Evolutionary conservation across 2,329 filamentous ascomycete genomes (phyloP).

Genomic region (Fusarium compactum): DNA sequence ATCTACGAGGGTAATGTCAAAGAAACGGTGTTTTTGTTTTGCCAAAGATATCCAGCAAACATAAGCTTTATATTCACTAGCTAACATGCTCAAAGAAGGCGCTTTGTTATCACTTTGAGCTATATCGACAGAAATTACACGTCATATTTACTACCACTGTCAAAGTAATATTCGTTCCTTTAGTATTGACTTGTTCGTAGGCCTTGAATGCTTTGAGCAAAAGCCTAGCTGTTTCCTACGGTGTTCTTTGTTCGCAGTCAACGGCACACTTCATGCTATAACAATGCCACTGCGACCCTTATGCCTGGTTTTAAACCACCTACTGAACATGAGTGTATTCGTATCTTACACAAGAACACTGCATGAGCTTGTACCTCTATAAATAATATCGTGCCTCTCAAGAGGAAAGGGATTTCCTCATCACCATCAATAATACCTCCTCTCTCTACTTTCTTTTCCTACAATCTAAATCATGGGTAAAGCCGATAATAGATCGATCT

Average conservation of each 20-base stretch:
- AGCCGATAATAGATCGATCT: neutral
- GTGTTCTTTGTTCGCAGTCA: neutral
- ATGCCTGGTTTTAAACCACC: neutral
- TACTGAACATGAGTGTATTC: neutral
- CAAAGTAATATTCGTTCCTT: neutral
- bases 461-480: conserved; percentile 4
- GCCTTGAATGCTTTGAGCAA: neutral
- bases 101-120: neutral
- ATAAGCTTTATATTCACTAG: neutral
- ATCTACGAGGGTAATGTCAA: neutral
- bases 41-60: neutral
- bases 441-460: neutral
- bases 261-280: neutral
- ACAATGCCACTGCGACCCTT: neutral
- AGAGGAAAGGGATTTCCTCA: neutral
- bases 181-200: neutral
- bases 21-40: neutral
- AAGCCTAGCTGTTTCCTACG: neutral
- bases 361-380: neutral
- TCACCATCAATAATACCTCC: neutral
- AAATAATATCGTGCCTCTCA: neutral
- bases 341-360: neutral
- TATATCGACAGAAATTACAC: neutral
- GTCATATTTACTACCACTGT: neutral
- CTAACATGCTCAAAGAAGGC: neutral